phyloP scores from a whole-genome alignment of 768 basidiomycete genomes.

The Lactifluus echinatus region DNA sequence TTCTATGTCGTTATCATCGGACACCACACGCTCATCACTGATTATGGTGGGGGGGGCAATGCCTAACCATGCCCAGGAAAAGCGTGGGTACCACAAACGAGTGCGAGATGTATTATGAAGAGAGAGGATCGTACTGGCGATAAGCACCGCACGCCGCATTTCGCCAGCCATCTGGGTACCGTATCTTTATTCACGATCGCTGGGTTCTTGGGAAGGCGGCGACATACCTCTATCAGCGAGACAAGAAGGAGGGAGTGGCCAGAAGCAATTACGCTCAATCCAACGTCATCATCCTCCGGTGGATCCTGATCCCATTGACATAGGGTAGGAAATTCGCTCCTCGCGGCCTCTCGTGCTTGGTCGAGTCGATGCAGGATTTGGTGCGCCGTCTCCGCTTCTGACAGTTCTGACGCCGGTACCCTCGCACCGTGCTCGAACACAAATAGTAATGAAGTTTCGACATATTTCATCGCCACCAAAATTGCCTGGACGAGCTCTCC shows the following conservation, averaged over 20 bases:
- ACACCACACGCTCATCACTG: slow-evolving; percentile 4
- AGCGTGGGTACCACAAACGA: slow-evolving; percentile 16
- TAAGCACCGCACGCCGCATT: slow-evolving; percentile 29
- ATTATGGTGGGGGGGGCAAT: slow-evolving; percentile 14
- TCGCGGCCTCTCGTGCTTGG: slow-evolving; percentile 11
- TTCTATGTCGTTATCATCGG: slow-evolving; percentile 1
- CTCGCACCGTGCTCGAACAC: slow-evolving; percentile 28
- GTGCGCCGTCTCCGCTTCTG: slow-evolving; percentile 7
- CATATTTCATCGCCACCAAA: slow-evolving; percentile 28
- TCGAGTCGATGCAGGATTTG: slow-evolving; percentile 2
- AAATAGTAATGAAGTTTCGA: slow-evolving; percentile 24
- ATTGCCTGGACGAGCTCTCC: slow-evolving; percentile 31
- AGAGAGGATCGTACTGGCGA: slow-evolving; percentile 21
- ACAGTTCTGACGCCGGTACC: slow-evolving; percentile 1
- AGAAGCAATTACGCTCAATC: slow-evolving; percentile 26
- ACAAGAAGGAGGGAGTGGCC: slow-evolving; percentile 35
- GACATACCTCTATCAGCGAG: slow-evolving; percentile 36
- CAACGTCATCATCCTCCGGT: slow-evolving; percentile 18
- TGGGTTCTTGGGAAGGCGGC: neutral
- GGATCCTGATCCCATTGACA: slow-evolving; percentile 29
- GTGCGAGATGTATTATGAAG: slow-evolving; percentile 11
- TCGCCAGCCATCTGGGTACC: slow-evolving; percentile 37
- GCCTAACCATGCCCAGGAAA: slow-evolving; percentile 17
- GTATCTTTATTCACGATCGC: neutral
- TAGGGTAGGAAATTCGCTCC: slow-evolving; percentile 27